Evolutionary conservation across 768 basidiomycete genomes (phyloP), one percentile per base, ranked within the genome.

Genomic region (Termitomyces sp.): DNA sequence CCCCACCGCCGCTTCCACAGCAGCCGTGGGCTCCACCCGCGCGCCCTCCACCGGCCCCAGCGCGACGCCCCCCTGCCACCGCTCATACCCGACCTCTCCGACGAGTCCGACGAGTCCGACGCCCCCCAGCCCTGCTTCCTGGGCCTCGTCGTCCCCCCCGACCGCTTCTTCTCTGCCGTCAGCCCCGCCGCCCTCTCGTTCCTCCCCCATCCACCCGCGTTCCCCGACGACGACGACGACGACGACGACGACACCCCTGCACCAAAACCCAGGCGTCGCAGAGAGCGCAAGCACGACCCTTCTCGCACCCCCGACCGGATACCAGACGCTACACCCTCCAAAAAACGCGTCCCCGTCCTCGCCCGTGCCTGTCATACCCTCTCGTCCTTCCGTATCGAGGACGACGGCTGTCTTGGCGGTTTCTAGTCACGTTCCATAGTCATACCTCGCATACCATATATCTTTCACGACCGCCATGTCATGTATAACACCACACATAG

Each of bases 41-140:
- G 79, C 42, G 60, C 63, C 16, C 34, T 62, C 27, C 55, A 41
- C 17, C 59, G 58, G 50, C 58, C 48, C 40, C 51, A 42, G 8
- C 45, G n/a, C 34, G 65, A 67, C 46, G 54, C 52, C 61, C 62
- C 61, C n/a, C 58, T 63, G 27, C 74, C 74, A 4, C 82, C 81
- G 0, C 80, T 86, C 60, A 71, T 87, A 52, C 82, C 81, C 27
- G 86, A 88, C 68, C 64, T 84, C 57, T 83, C 81, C 37, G 79
- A 78, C 17, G 83, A 84, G 67, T 83, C 81, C 5, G 85, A 87
- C 62, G 85, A 87, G 71, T 81, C 79, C 55, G 85, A 87, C 67
- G 78, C 76, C 51, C 59, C 54, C 69, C 11, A 70, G 70, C 52
- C 71, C 74, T 7, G 73, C 73, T 11, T 68, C 21, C 65, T 67